Conservation (phyloP, 2,329 filamentous ascomycete species). For the Emergomyces pasteurianus region DNA sequence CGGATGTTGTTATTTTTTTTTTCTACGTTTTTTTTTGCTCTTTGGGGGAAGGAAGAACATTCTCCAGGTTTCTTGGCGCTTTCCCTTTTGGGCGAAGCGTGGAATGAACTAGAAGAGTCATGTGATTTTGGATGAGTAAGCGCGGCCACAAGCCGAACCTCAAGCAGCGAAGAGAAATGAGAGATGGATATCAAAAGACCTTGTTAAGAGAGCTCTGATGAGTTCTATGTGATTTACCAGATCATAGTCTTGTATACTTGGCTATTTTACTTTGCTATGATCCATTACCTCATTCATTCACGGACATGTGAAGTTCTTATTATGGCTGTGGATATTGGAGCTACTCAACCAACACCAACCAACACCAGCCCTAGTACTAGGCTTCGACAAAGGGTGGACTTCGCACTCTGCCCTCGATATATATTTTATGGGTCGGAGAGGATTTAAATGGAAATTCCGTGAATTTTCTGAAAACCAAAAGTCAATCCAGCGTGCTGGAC, state of each 20-base stretch:
- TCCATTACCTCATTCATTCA: not conserved
- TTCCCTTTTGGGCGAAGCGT: not conserved
- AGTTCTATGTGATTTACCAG: no score
- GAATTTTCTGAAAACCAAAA: no score
- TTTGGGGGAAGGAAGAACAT: conserved; percentile 14
- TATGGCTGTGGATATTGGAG: no score
- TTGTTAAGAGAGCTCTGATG: no score
- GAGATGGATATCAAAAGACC: not conserved
- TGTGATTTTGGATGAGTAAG: conserved; percentile 14
- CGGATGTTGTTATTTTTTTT: conserved; percentile 7
- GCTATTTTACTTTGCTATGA: not conserved
- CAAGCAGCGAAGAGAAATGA: not conserved
- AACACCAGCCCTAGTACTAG: no score
- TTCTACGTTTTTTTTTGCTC: not conserved
- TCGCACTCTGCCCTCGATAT: not conserved
- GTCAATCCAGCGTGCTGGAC: no score
- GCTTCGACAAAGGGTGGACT: no score
- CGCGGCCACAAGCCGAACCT: not conserved
- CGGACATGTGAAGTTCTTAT: no score
- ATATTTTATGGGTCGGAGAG: no score
- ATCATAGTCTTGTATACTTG: no score
- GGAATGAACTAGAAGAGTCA: conserved; percentile 32
- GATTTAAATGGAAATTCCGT: no score
- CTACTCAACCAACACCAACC: no score
- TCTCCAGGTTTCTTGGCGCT: conserved; percentile 33